phyloP scores from a whole-genome alignment of 805 yeast genomes.

The Candida multigemmis region DNA sequence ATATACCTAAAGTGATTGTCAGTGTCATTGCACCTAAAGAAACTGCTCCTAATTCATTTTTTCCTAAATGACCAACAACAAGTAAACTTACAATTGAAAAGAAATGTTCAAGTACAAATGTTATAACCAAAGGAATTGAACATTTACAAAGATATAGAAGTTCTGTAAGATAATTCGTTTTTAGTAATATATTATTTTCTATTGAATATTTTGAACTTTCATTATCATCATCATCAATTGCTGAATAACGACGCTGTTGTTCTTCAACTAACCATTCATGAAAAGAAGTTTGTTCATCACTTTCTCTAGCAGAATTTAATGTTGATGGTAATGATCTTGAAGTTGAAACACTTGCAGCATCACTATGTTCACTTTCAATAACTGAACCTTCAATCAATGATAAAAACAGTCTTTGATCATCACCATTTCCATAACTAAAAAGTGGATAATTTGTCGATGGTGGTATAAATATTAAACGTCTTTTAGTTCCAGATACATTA shows the following conservation, averaged over 20 bases:
- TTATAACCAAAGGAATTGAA: conserved; percentile 30
- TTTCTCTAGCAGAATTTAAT: conserved; percentile 23
- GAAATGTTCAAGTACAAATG: conserved; percentile 34
- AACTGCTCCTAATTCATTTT: conserved; percentile 36
- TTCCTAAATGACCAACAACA: conserved; percentile 38
- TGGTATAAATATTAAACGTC: conserved; percentile 33
- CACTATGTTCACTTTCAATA: conserved; percentile 21
- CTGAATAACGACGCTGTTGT: conserved; percentile 27
- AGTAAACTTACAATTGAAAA: conserved; percentile 33
- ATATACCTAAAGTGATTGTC: conserved; percentile 34
- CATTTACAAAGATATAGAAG: conserved; percentile 17
- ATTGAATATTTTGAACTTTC: conserved; percentile 5
- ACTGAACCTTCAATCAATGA: conserved; percentile 29
- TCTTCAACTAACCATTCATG: conserved; percentile 35
- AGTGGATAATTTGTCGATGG: conserved; percentile 35
- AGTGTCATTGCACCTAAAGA: conserved; percentile 36
- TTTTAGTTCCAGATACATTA: conserved; percentile 23
- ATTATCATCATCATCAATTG: conserved; percentile 7
- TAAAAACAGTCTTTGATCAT: conserved; percentile 35
- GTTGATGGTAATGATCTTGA: conserved; percentile 34
- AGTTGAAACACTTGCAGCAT: conserved; percentile 31
- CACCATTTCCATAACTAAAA: conserved; percentile 34
- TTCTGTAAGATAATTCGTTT: conserved; percentile 19
- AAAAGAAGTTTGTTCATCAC: conserved; percentile 30
- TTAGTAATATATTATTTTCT: conserved; percentile 23